Base-by-base conservation (phyloP, 2,329 filamentous ascomycete genomes). In the Diaporthe sp. region DNA sequence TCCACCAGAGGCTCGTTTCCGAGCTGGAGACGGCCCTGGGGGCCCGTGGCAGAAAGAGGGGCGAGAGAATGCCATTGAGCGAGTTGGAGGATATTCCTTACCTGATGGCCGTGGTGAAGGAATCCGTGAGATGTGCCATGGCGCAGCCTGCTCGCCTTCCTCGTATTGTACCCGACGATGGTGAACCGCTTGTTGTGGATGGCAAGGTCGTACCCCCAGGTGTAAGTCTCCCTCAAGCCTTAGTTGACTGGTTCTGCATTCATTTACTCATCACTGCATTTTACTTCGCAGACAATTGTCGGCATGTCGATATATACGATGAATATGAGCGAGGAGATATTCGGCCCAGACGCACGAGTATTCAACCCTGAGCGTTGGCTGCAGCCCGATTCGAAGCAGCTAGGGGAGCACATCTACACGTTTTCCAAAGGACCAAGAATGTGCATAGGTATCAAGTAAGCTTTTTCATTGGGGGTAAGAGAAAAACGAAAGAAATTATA, bases 241-340 rank as follows among this genome's bases (percentile, higher is more conserved):
- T 9, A 47, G 6, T 12, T n/a, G n/a, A n/a, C n/a, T n/a, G n/a
- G n/a, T n/a, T n/a, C n/a, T n/a, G n/a, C n/a, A n/a, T n/a, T 39
- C 37, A 39, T 10, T 2, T 39, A 3, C 37, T 39, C 8, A 39
- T 13, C n/a, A 39, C 4, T 13, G 2, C 37, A 39, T 39, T 42
- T 5, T 42, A 17, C 17, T 17, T 42, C 2, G n/a, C 35, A 61
- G 56, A 61, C 56, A 2, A 1, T 61, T 1, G 35, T 61, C 19
- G n/a, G 19, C 7, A 42, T 61, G 35, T 61, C 56, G 1, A 9
- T 22, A 5, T 59, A 37, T 13, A 39, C 56, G 0, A 61, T 61
- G 35, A 42, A 61, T n/a, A 61, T 61, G 56, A 61, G 35, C 35
- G 56, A 61, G 35, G 56, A 61, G 37, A 61, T 61, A 39, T 39